Conservation (phyloP, 192 early-diverging fungal species). For the Coemansia javaensis region DNA sequence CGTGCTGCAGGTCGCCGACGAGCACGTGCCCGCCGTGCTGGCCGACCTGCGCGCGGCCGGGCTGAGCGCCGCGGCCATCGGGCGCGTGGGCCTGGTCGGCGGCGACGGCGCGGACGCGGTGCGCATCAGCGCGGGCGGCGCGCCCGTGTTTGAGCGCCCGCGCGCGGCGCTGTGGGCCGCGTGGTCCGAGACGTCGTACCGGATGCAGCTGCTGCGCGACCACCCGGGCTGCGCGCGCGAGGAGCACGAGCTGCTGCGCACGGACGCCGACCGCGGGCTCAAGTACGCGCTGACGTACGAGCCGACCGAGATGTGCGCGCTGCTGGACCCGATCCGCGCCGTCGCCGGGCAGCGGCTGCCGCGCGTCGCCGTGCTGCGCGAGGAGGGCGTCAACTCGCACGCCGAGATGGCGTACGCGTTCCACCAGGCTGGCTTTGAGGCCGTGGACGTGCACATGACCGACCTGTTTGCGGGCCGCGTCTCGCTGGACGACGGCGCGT, state of each 20-base stretch:
- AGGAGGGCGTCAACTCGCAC: constrained; percentile 97
- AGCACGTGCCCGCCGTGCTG: constrained; percentile 54
- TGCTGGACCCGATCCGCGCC: constrained; percentile 13
- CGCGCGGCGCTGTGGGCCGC: constrained; percentile 70
- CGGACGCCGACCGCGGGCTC: constrained; percentile 75
- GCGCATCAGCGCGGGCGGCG: constrained; percentile 41
- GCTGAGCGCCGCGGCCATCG: constrained; percentile 60
- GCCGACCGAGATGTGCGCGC: constrained; percentile 28
- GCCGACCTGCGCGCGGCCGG: constrained; percentile 34
- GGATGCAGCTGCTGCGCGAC: constrained; percentile 86
- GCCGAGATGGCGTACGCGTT: constrained; percentile 95
- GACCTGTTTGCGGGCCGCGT: constrained; percentile 72
- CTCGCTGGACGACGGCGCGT: constrained; percentile 60
- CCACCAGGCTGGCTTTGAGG: constrained; percentile 86
- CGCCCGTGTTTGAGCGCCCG: constrained; percentile 52
- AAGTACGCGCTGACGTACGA: constrained; percentile 75
- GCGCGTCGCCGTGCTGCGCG: constrained; percentile 89
- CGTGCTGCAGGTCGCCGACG: constrained; percentile 79
- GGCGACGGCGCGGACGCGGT: constrained; percentile 50
- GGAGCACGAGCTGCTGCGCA: constrained; percentile 72
- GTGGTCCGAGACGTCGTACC: constrained; percentile 91
- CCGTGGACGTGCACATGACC: constrained; percentile 98
- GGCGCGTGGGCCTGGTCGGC: constrained; percentile 17
- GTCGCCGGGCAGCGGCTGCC: constrained; percentile 54
- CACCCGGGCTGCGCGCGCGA: constrained; percentile 80